Conservation (phyloP, 2,329 filamentous ascomycete species). For the Simplicillium sp. region DNA sequence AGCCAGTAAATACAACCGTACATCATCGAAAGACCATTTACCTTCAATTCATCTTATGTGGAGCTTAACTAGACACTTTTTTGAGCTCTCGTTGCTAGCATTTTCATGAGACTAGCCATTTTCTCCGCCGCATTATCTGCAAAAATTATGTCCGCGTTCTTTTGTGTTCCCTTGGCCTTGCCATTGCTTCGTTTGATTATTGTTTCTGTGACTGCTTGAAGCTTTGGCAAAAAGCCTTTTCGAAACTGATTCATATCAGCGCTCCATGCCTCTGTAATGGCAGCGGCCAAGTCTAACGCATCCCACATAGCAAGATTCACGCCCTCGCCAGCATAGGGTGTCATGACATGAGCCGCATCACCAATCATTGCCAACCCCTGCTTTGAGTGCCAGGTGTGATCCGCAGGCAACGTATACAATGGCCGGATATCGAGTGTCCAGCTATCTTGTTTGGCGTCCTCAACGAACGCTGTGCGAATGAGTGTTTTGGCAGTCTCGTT, state of each 20-base stretch:
- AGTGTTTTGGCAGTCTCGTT: constrained; percentile 13
- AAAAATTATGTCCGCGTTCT: no score
- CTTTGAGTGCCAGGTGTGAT: constrained; percentile 27
- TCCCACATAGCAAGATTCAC: constrained; percentile 45
- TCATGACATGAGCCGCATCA: constrained; percentile 45
- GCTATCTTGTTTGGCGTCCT: constrained; percentile 9
- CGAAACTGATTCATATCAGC: no score
- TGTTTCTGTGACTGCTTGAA: constrained; percentile 1
- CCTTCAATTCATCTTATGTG: no score
- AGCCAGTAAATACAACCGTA: no score
- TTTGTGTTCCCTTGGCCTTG: neutral
- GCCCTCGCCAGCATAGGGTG: constrained; percentile 40
- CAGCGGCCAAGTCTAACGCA: constrained; percentile 30
- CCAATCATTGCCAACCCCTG: constrained; percentile 39
- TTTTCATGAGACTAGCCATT: no score
- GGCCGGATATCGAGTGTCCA: constrained; percentile 13
- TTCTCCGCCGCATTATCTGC: no score
- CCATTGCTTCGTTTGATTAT: constrained; percentile 3
- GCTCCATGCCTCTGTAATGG: constrained; percentile 11
- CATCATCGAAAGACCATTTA: no score
- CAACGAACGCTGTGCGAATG: constrained; percentile 16
- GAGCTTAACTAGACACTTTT: no score
- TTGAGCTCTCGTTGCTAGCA: no score
- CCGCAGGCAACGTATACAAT: constrained; percentile 31
- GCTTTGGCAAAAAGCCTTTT: no score